A percentile compares a stretch with the other conserved stretches of the same genome.
These are phyloP conservation scores for Boechera stricta DNA, from an alignment of 345 rosid genomes.

Conservation along the genomic window DNA sequence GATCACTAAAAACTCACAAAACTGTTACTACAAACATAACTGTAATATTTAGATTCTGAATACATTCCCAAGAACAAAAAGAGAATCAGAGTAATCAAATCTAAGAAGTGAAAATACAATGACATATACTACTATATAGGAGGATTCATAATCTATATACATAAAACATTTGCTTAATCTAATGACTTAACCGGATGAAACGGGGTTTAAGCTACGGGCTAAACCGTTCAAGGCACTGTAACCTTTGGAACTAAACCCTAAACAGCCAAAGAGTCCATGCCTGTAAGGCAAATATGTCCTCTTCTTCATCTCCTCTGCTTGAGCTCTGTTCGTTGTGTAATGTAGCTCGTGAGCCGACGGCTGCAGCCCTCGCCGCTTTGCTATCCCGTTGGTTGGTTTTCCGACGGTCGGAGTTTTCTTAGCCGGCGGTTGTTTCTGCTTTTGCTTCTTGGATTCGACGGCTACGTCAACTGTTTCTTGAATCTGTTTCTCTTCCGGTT, in stretches of 20 bases:
- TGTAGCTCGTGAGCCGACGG: conserved; percentile 91
- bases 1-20: conserved; percentile 12
- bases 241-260: conserved; percentile 96
- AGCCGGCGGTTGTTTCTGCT: conserved; percentile 57
- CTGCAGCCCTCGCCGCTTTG: conserved; percentile 75
- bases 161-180: conserved; percentile 24
- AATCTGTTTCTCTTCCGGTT: conserved; percentile 31
- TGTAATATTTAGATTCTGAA: conserved; percentile 21
- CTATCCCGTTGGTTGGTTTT: conserved; percentile 50
- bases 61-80: conserved; percentile 21
- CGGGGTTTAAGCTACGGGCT: conserved; percentile 90
- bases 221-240: conserved; percentile 92
- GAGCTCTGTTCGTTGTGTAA: conserved; percentile 89
- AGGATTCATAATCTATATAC: conserved; percentile 28
- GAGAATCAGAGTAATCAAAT: conserved; percentile 32
- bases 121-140: conserved; percentile 29
- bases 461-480: neutral
- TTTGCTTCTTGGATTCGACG: conserved; percentile 37
- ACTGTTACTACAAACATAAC: conserved; percentile 21
- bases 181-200: conserved; percentile 66
- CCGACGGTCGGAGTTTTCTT: conserved; percentile 37
- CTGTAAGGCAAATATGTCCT: conserved; percentile 92
- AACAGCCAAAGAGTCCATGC: conserved; percentile 92
- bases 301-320: conserved; percentile 97
- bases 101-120: conserved; percentile 10